A percentile compares a stretch with the other conserved stretches of the same genome.
Evolutionary conservation across 768 basidiomycete genomes (phyloP).

Genomic region (Obba rivulosa): DNA sequence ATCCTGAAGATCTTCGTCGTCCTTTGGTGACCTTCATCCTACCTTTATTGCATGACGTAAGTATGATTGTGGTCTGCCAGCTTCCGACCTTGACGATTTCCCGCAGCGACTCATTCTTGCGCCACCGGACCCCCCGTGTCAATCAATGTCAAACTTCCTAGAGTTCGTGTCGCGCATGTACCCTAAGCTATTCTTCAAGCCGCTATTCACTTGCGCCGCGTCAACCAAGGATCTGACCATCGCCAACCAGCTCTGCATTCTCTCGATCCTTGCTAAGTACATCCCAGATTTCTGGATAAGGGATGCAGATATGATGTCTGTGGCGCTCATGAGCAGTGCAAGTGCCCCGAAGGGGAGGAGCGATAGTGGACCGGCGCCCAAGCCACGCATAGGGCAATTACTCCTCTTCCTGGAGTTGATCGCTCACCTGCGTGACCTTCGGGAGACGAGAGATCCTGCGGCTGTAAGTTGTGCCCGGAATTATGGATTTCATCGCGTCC

Average conservation of each 20-base stretch:
- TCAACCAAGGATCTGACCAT: conserved; percentile 57
- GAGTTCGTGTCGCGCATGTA: conserved; percentile 42
- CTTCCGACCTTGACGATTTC: background rate
- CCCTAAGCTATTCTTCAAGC: conserved; percentile 67
- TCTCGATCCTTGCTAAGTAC: conserved; percentile 47
- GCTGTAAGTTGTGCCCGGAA: conserved; percentile 23
- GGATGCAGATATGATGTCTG: conserved; percentile 69
- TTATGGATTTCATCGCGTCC: background rate
- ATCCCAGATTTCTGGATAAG: conserved; percentile 61
- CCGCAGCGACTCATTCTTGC: conserved; percentile 48
- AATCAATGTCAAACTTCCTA: conserved; percentile 46
- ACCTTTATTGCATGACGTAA: conserved; percentile 47
- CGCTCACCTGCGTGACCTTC: conserved; percentile 38
- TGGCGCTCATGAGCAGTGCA: conserved; percentile 58
- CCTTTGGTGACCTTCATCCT: conserved; percentile 34
- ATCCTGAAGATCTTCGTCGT: conserved; percentile 45
- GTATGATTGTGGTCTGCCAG: conserved; percentile 12
- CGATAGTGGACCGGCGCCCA: conserved; percentile 34
- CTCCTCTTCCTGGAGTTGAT: conserved; percentile 61
- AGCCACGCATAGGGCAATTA: conserved; percentile 56
- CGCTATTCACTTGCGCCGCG: conserved; percentile 63
- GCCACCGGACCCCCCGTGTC: conserved; percentile 45
- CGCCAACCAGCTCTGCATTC: conserved; percentile 50
- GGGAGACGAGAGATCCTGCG: conserved; percentile 37
- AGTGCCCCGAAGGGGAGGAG: conserved; percentile 15